phyloP scores from a whole-genome alignment of 164 flowering plant genomes.

The Houttuynia cordata region DNA sequence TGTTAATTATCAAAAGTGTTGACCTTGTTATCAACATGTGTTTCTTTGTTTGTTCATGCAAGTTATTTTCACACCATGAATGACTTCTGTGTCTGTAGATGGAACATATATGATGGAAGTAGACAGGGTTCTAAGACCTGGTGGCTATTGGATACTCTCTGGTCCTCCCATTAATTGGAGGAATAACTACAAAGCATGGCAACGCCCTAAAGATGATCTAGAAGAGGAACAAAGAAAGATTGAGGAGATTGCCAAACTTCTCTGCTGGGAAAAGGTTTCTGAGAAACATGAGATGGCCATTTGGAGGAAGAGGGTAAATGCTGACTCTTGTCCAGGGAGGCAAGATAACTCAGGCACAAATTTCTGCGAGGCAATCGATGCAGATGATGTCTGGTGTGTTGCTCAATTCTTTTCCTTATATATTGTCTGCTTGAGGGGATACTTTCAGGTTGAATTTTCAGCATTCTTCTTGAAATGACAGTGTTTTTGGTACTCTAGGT shows the following conservation, averaged over 20 bases:
- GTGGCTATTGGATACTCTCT: slow-evolving; percentile 89
- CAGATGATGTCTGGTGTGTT: slow-evolving; percentile 61
- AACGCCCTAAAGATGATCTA: slow-evolving; percentile 70
- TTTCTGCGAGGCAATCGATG: slow-evolving; percentile 38
- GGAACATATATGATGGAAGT: slow-evolving; percentile 87
- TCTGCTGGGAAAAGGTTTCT: slow-evolving; percentile 68
- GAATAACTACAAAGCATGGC: slow-evolving; percentile 61
- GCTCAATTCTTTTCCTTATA: not conserved
- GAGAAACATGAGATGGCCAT: slow-evolving; percentile 68
- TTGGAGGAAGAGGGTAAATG: slow-evolving; percentile 59
- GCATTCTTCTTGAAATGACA: not conserved
- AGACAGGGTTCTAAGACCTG: slow-evolving; percentile 86
- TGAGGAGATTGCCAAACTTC: slow-evolving; percentile 56
- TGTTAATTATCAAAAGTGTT: not conserved
- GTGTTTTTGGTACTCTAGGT: slow-evolving; percentile 30
- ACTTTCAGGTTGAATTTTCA: not conserved
- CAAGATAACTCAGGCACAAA: slow-evolving; percentile 23
- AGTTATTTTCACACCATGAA: not conserved
- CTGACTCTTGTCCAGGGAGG: slow-evolving; percentile 42
- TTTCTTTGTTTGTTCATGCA: not conserved
- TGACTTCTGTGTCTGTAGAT: slow-evolving; percentile 30
- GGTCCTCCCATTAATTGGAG: slow-evolving; percentile 94
- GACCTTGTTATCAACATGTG: not conserved
- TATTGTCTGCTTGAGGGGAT: not conserved
- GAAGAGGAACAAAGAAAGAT: slow-evolving; percentile 60